Evolutionary conservation across 495 filamentous ascomycete species (phyloP), one percentile per base, ranked within the genome.

Genomic region (Hypomontagnella submonticulosa): DNA sequence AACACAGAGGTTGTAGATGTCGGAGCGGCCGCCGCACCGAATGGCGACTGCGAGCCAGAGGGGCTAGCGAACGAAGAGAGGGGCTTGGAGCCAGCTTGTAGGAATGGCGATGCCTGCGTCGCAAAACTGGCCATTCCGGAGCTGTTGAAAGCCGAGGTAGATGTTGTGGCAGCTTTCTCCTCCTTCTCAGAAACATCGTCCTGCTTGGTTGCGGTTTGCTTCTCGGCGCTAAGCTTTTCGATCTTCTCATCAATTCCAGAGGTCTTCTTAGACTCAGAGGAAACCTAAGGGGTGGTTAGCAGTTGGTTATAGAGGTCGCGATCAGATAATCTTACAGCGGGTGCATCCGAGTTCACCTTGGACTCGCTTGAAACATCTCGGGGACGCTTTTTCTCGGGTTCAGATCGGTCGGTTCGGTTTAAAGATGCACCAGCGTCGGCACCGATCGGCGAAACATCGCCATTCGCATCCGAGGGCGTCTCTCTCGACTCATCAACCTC

Each of bases 341-440:
- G 51, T 16, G 33, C 32, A 16, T 58, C 46, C n/a, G 57, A 42
- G 30, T 46, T 58, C 18, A 48, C 53, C 18, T 70, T 70, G 10
- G 38, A 44, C 30, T 71, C 68, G 32, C 64, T 75, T 13, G 71
- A 72, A 27, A 71, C 67, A 59, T 84, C 83, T 30, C 83, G 76
- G 18, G 77, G 75, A 1, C 84, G 76, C 70, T 86, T 86, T 75
- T 85, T 86, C 74, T 86, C 82, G 32, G 84, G 84, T 62, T 82
- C 84, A 40, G 76, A 78, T 46, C 79, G 71, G 42, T 76, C 74
- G 30, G 78, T 77, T 41, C 82, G 74, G 57, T 65, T 77, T 32
- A 75, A 60, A 23, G 72, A 58, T 13, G 62, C 52, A n/a, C 64
- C 65, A 23, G 70, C 58, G 38, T 56, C 65, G 37, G 66, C 57